A percentile compares a stretch with the other conserved stretches of the same genome.
Evolutionary conservation across 2,329 filamentous ascomycete genomes (phyloP).

Genomic region (Beauveria brongniartii): DNA sequence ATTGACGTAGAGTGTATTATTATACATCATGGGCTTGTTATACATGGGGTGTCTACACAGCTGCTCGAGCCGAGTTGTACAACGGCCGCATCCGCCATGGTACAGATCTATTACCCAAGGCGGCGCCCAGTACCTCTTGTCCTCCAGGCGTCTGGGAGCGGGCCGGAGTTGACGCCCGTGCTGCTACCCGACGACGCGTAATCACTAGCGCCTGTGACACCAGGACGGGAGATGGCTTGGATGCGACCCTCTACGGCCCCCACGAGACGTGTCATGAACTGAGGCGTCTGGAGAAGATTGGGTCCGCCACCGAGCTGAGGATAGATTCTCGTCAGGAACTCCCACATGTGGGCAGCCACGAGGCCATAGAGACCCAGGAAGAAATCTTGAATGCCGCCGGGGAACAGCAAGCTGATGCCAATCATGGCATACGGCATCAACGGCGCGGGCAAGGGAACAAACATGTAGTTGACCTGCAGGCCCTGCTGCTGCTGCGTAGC

Average conservation of each 20-base stretch:
- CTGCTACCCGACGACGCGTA: background rate
- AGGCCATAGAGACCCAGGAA: conserved; percentile 68
- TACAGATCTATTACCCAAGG: conserved; percentile 36
- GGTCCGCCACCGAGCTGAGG: conserved; percentile 79
- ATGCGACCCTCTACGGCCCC: conserved; percentile 24
- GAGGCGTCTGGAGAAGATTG: conserved; percentile 68
- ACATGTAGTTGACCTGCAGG: conserved; percentile 66
- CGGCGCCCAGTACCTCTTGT: conserved; percentile 54
- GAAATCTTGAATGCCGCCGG: conserved; percentile 44
- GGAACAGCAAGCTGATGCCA: conserved; percentile 60
- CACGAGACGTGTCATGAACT: conserved; percentile 61
- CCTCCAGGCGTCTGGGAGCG: conserved; percentile 56
- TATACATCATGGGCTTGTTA: background rate
- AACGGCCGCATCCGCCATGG: background rate
- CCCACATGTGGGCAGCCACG: conserved; percentile 78
- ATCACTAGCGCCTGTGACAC: background rate
- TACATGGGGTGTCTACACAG: background rate
- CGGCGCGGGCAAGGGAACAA: conserved; percentile 77
- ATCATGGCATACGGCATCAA: conserved; percentile 76
- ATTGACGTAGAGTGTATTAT: background rate
- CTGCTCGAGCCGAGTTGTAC: background rate
- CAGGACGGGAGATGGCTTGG: background rate
- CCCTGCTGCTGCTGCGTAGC: conserved; percentile 79
- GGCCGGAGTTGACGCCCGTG: conserved; percentile 27
- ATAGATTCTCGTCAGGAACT: conserved; percentile 83